Conservation (phyloP, 495 filamentous ascomycete species). For the Aspergillus campestris region DNA sequence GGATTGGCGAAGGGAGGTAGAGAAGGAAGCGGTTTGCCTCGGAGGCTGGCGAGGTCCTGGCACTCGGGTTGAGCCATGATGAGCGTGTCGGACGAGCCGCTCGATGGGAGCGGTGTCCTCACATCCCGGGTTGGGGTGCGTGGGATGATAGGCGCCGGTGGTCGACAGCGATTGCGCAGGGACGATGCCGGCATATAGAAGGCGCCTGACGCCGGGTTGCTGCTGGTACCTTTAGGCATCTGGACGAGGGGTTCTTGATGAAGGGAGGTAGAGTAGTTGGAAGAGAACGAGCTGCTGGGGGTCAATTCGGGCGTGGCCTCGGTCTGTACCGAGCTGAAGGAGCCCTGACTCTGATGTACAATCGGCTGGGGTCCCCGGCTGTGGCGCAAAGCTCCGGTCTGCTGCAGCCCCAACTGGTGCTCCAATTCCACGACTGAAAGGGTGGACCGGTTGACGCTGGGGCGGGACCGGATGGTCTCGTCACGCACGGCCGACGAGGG, state of each 20-base stretch:
- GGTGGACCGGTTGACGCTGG: conserved; percentile 25
- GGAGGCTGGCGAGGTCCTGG: conserved; percentile 21
- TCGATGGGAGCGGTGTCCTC: conserved; percentile 11
- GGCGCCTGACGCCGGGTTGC: too few relatives aligned
- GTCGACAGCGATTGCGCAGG: conserved; percentile 25
- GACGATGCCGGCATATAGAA: conserved; percentile 12
- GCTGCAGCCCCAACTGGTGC: conserved; percentile 25
- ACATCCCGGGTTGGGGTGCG: conserved; percentile 21
- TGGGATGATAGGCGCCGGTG: conserved; percentile 20
- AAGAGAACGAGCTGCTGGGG: conserved; percentile 41
- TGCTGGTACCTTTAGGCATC: conserved; percentile 12
- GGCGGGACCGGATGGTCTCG: conserved; percentile 5
- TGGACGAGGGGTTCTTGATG: conserved; percentile 25
- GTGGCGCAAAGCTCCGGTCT: conserved; percentile 19
- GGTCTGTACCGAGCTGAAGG: conserved; percentile 31
- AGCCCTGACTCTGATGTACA: conserved; percentile 25
- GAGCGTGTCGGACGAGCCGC: conserved; percentile 23
- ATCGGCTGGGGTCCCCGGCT: conserved; percentile 15
- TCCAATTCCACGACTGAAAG: conserved; percentile 31
- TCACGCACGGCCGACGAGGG: conserved; percentile 6
- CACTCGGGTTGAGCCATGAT: conserved; percentile 27
- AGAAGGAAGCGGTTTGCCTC: conserved; percentile 30
- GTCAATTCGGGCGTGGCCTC: conserved; percentile 35
- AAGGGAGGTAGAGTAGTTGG: conserved; percentile 25
- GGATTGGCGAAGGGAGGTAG: conserved; percentile 17